phyloP scores from a whole-genome alignment of 2,329 filamentous ascomycete genomes.

The Xylariaceae sp. region DNA sequence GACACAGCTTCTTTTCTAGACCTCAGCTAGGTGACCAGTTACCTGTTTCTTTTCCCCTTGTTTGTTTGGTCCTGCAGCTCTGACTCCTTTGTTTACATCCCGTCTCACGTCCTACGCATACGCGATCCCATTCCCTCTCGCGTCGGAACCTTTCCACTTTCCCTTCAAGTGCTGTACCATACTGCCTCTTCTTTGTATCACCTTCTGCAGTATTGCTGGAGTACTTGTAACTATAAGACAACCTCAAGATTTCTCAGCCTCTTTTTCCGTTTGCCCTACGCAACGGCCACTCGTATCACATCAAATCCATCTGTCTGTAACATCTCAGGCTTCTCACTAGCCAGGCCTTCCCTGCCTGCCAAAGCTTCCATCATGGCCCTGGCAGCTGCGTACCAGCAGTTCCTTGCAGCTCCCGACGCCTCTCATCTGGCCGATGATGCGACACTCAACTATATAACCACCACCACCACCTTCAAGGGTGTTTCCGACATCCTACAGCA shows the following conservation, averaged over 20 bases:
- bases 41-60: conserved; percentile 5
- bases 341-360: too few species aligned
- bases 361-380: conserved; percentile 38
- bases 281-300: background rate
- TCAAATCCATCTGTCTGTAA: background rate
- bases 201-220: background rate
- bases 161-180: background rate
- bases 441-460: conserved; percentile 83
- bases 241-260: background rate
- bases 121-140: conserved; percentile 8
- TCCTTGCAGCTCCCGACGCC: conserved; percentile 61
- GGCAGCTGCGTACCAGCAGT: conserved; percentile 61
- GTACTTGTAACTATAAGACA: conserved; percentile 6
- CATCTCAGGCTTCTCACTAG: conserved; percentile 1
- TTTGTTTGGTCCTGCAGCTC: conserved; percentile 5
- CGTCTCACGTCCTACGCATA: background rate
- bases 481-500: conserved; percentile 78
- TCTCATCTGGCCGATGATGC: conserved; percentile 60
- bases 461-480: conserved; percentile 68
- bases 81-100: conserved; percentile 10
- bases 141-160: too few species aligned
- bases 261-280: background rate
- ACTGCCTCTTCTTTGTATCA: background rate
- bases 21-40: conserved; percentile 2
- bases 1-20: conserved; percentile 1